These are phyloP conservation scores for Apiotrichum brassicae DNA, from an alignment of 1,284 basidiomycete species.

Conservation along the genomic window DNA sequence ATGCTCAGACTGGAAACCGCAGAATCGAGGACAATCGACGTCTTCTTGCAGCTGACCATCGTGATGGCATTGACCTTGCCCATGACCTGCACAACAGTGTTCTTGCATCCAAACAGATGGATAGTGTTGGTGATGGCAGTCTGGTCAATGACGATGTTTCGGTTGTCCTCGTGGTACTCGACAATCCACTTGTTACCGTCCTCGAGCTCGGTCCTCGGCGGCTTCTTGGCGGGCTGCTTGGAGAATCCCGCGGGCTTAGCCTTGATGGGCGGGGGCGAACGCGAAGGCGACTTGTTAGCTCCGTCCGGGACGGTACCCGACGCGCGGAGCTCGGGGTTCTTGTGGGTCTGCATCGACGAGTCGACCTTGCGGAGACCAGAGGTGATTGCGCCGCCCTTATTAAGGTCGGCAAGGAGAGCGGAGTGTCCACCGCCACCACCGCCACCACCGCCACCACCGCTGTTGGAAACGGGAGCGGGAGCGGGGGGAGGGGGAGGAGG, in stretches of 20 bases:
- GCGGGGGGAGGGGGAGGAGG: slow-evolving; percentile 51
- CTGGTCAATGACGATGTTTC: slow-evolving; percentile 65
- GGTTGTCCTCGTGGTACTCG: slow-evolving; percentile 87
- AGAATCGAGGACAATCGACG: slow-evolving; percentile 79
- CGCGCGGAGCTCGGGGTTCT: slow-evolving; percentile 81
- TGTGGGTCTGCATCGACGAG: slow-evolving; percentile 95
- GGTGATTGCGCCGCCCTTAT: slow-evolving; percentile 84
- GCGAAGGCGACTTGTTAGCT: slow-evolving; percentile 14
- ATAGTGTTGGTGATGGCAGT: slow-evolving; percentile 78
- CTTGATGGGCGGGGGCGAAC: slow-evolving; percentile 43
- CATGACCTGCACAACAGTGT: slow-evolving; percentile 74
- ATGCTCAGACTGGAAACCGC: slow-evolving; percentile 84
- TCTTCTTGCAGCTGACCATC: slow-evolving; percentile 84
- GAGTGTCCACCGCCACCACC: slow-evolving; percentile 54
- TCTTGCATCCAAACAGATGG: slow-evolving; percentile 88
- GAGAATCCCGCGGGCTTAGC: slow-evolving; percentile 70
- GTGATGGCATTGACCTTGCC: slow-evolving; percentile 96
- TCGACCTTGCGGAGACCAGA: slow-evolving; percentile 89
- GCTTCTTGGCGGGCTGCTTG: slow-evolving; percentile 65
- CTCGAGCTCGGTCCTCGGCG: slow-evolving; percentile 80
- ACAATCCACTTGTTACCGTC: slow-evolving; percentile 86
- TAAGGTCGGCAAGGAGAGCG: slow-evolving; percentile 89
- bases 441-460: slow-evolving; percentile 17
- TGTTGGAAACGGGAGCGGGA: slow-evolving; percentile 47
- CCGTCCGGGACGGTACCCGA: slow-evolving; percentile 59